Evolutionary conservation across 2,329 filamentous ascomycete genomes (phyloP), one percentile per base, ranked within the genome.

Genomic region (Scedosporium aurantiacum): DNA sequence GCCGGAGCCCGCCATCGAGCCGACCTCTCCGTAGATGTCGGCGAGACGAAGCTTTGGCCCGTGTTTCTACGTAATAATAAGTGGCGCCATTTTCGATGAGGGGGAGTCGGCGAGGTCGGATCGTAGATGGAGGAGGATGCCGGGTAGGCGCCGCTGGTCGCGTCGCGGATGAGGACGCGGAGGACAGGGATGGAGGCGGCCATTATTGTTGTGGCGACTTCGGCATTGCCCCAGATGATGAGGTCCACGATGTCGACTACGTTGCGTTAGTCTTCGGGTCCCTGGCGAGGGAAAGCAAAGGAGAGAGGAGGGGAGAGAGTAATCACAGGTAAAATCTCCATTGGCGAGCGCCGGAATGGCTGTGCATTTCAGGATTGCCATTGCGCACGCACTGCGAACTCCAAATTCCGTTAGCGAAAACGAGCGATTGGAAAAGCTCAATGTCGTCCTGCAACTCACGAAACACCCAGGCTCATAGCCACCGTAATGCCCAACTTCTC

Each of bases 161-260:
- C 63, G 4, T 65, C 61, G 4, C 63, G 63, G 28, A 65, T 10
- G 12, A 65, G 63, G 28, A 64, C 63, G 4, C 63, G 63, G 6
- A 65, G 63, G 18, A 60, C 63, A 12, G 63, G 63, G 50, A 64
- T 64, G 6, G 63, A 64, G 62, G 61, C 64, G 41, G 65, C 65
- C 59, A 66, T 64, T 47, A 65, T 65, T 16, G 65, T 63, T 14
- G 63, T 63, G 18, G 64, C 63, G 27, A 64, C 63, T 50, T 66
- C 65, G n/a, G 64, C 64, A 10, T 62, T 64, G 21, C 63, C 61
- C 65, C 64, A 66, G 45, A 64, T 62, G n/a, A 66, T 59, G 3
- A 66, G 64, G 7, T 64, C 59, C 5, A 63, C 58, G 10, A 64
- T 64, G 56, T 65, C 60, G 59, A 63, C 66, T 66, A 4, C 10